Base-by-base conservation (phyloP, 2,329 filamentous ascomycete genomes). In the Fusarium verrucosum region DNA sequence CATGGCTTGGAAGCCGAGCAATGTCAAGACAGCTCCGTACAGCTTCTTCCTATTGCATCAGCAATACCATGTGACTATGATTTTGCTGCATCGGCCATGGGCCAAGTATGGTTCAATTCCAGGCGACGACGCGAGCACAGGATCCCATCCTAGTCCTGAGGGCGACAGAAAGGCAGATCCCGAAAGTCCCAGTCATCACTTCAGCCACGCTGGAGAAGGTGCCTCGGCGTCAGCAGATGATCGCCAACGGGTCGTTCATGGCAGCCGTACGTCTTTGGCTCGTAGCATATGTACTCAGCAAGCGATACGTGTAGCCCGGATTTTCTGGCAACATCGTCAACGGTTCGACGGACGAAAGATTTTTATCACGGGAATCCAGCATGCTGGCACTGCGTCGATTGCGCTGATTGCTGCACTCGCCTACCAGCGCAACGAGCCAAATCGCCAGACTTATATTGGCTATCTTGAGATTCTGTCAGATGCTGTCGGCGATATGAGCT, bases 281-380 rank as follows among this genome's bases (percentile, higher is more conserved):
- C 78, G 83, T 17, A 81, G 78, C 47, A 83, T 84, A 50, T 85
- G 83, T 73, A 84, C 82, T 0, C 83, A 84, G 46, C 83, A 85
- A 58, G 83, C 83, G 5, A 81, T 85, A 52, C 75, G 81, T 1
- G 80, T 85, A 1, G 80, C 82, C 0, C 77, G 80, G 20, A 84
- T 85, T 56, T 85, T 85, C 66, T 83, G 81, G 81, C 82, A 84
- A 58, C 82, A 85, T 62, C 77, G 83, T 0, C 81, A 83, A 68
- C 77, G 80, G 4, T 84, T 84, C 49, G 79, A 83, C 50, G 81
- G 80, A 2, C 79, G 78, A 52, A 82, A 82, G 54, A 83, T 84
- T 19, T 81, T 81, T 22, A 75, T 83, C 23, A 80, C 81, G 1
- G 81, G 80, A 3, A 77, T 85, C 43, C 83, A 85, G 62, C 84